Evolutionary conservation across 75 land plant genomes (phyloP), one percentile per base, ranked within the genome.

Genomic region (Pinus taeda): DNA sequence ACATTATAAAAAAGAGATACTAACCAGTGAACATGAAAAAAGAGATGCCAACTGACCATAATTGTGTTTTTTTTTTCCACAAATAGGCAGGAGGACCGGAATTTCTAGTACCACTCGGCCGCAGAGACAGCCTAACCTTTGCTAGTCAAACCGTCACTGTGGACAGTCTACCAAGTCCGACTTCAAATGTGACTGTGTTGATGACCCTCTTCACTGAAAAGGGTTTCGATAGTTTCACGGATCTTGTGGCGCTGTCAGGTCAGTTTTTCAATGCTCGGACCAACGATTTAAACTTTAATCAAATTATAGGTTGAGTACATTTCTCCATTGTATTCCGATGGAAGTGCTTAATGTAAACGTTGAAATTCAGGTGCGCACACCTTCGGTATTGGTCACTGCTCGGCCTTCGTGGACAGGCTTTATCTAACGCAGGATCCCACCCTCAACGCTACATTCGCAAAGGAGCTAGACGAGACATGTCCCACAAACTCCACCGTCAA

Each of bases 401-500:
- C 55, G 2, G 9, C 55, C 12, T 49, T 49, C 3, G 55, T 49
- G 12, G 55, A 49, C 12, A 49, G 55, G 55, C 55, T 49, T 9
- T 49, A 49, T 49, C 55, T 13, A 49, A 49, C 55, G 12, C 55
- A 49, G 55, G 76, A 21, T 55, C 56, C 56, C 11, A 53, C 78
- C 37, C 18, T 76, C 15, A n/a, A 56, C 22, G 36, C 78, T 33
- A 62, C 79, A 73, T 88, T 81, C 45, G 81, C 81, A 74, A 67
- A 73, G 7, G 49, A 76, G 63, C 91, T 89, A 29, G 62, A 71
- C 22, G 59, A 3, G 2, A 78, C 64, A 5, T 89, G 91, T 60
- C 91, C 91, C 14, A 36, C 63, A 8, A 57, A 53, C 11, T 76
- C 65, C 74, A 57, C 77, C 71, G 74, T 59, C 64, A 77, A 72